Evolutionary conservation across 2,329 filamentous ascomycete species (phyloP).

Genomic region (Chalaropsis thielavioides): DNA sequence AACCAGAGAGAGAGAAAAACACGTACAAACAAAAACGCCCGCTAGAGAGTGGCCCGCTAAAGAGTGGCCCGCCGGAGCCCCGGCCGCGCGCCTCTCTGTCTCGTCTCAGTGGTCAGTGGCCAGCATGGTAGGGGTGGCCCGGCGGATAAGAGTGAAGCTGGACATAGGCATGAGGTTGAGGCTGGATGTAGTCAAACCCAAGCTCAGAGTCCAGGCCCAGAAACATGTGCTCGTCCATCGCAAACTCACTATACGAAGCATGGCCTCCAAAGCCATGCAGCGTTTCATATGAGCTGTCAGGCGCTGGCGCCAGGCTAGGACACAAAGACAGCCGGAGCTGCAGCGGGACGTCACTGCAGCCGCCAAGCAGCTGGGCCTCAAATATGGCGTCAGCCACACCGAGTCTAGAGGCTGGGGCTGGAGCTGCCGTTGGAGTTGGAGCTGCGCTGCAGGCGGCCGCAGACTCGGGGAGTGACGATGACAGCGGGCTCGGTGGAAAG

Average conservation of each 20-base stretch:
- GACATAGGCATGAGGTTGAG: too few species aligned
- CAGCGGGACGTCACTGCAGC: not conserved
- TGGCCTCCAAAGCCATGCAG: not conserved
- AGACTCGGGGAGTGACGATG: not conserved
- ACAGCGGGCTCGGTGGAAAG: not conserved
- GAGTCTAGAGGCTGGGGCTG: not conserved
- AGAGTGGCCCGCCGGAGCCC: too few species aligned
- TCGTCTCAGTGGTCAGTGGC: too few species aligned
- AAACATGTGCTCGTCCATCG: not conserved
- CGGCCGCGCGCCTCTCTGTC: too few species aligned
- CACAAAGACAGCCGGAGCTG: not conserved
- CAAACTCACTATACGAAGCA: not conserved
- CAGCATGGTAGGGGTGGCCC: too few species aligned
- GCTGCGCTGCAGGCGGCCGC: not conserved
- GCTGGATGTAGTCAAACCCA: not conserved
- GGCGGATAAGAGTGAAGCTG: too few species aligned
- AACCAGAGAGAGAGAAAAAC: too few species aligned
- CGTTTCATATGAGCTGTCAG: not conserved
- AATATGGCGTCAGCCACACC: not conserved
- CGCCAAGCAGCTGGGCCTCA: not conserved
- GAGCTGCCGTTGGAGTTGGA: not conserved
- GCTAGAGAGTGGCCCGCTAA: too few species aligned
- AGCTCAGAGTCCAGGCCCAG: not conserved
- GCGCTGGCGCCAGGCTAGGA: not conserved
- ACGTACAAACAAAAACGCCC: too few species aligned